Percentiles rank a stretch among this genome's conserved stretches.
Evolutionary conservation across 2,329 filamentous ascomycete genomes (phyloP).

Genomic region (Aspergillus brunneoviolaceus): DNA sequence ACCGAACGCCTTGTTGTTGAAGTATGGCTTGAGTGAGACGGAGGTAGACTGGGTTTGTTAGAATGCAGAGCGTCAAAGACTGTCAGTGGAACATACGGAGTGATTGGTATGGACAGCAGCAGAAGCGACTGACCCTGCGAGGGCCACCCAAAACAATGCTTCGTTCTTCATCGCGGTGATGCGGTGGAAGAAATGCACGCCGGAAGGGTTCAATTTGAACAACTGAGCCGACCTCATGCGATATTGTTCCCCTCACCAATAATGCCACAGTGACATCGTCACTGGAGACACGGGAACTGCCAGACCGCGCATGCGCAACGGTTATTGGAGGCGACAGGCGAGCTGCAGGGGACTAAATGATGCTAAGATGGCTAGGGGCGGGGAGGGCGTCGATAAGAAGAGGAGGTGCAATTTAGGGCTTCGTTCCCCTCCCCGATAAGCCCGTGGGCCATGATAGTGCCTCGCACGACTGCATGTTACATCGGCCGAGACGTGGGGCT

Average conservation of each 20-base stretch:
- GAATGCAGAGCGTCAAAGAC: too few species aligned
- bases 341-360: neutral
- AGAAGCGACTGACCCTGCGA: neutral
- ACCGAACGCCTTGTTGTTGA: constrained; percentile 4
- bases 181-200: neutral
- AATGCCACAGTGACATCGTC: constrained; percentile 7
- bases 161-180: neutral
- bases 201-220: neutral
- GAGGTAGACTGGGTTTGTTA: too few species aligned
- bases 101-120: too few species aligned
- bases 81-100: too few species aligned
- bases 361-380: constrained; percentile 1
- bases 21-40: neutral
- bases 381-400: neutral
- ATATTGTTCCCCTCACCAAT: neutral
- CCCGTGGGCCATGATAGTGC: too few species aligned
- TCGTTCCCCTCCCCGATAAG: too few species aligned
- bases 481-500: too few species aligned
- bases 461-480: too few species aligned
- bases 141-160: neutral
- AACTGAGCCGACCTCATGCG: neutral
- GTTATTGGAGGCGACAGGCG: neutral
- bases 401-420: neutral
- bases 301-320: neutral
- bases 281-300: neutral